phyloP scores from a whole-genome alignment of 768 basidiomycete species.

The Crucibulum laeve region DNA sequence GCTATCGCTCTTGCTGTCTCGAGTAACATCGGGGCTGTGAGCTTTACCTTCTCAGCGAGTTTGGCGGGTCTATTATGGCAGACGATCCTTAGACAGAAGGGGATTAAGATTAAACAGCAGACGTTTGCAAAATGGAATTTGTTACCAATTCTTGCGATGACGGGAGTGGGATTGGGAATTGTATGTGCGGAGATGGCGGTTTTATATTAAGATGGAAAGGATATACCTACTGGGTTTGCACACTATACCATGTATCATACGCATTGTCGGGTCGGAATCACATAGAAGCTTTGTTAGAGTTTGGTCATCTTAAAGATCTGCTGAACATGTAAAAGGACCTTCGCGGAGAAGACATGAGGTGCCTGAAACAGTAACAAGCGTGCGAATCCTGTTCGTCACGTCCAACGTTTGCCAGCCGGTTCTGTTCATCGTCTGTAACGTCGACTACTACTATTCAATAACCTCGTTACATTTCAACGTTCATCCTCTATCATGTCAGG shows the following conservation, averaged over 20 bases:
- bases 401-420: too few relatives aligned
- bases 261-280: too few relatives aligned
- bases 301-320: too few relatives aligned
- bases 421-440: too few relatives aligned
- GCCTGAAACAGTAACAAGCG: too few relatives aligned
- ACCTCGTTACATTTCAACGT: too few relatives aligned
- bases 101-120: constrained; percentile 51
- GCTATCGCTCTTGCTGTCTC: constrained; percentile 78
- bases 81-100: constrained; percentile 68
- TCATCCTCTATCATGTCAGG: too few relatives aligned
- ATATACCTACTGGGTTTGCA: not conserved
- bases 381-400: too few relatives aligned
- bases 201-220: constrained; percentile 12
- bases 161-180: constrained; percentile 59
- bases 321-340: too few relatives aligned
- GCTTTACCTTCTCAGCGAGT: constrained; percentile 83
- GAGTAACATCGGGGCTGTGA: constrained; percentile 88
- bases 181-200: constrained; percentile 77
- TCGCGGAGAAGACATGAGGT: too few relatives aligned
- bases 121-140: constrained; percentile 75
- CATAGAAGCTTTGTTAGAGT: too few relatives aligned
- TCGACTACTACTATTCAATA: too few relatives aligned
- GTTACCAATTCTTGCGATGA: constrained; percentile 61
- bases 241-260: not conserved
- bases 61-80: constrained; percentile 88